Conservation (phyloP, 108 stramenopile genomes). For the Cyclotella atomus region DNA sequence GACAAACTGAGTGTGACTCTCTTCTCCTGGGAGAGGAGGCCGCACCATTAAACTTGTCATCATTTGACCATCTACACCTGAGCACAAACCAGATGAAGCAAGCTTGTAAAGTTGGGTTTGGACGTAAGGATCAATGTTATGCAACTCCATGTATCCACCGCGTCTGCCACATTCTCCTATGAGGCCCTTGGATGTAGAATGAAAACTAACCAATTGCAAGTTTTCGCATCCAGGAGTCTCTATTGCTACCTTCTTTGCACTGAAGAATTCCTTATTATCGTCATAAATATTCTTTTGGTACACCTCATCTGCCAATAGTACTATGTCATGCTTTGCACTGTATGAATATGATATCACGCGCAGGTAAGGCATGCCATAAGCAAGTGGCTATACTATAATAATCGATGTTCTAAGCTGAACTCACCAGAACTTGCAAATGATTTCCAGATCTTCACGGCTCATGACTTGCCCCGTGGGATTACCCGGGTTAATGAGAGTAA, state of each 20-base stretch:
- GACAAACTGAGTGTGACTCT: conserved; percentile 69
- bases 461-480: conserved; percentile 95
- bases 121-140: conserved; percentile 85
- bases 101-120: conserved; percentile 93
- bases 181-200: conserved; percentile 92
- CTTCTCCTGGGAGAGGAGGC: conserved; percentile 79
- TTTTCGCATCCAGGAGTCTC: conserved; percentile 62
- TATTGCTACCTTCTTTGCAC: conserved; percentile 77
- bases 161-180: conserved; percentile 95
- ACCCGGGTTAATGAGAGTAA: conserved; percentile 95
- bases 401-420: too few species aligned
- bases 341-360: too few species aligned
- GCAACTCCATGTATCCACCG: conserved; percentile 94
- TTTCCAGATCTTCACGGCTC: conserved; percentile 73
- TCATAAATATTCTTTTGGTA: conserved; percentile 90
- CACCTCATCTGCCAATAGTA: conserved; percentile 93
- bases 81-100: conserved; percentile 84
- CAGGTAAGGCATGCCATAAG: too few species aligned
- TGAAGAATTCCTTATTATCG: conserved; percentile 70
- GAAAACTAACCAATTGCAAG: conserved; percentile 92
- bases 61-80: conserved; percentile 88
- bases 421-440: conserved; percentile 86
- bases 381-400: too few species aligned
- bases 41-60: conserved; percentile 92
- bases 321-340: conserved; percentile 62